phyloP scores from a whole-genome alignment of 805 yeast genomes.

The Kodamaea restingae region DNA sequence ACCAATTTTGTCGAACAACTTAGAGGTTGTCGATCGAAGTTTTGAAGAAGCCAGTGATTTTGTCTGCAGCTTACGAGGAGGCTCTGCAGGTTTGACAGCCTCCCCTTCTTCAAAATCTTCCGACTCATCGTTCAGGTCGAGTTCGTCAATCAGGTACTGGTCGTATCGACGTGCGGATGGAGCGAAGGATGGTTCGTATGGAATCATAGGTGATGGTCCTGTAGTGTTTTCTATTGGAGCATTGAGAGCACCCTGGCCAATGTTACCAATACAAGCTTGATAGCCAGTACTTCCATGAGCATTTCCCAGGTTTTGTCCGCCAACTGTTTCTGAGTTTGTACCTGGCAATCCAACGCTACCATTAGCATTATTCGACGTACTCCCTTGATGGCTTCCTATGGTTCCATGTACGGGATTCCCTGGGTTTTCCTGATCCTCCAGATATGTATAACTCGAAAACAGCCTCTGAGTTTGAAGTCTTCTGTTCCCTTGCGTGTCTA shows the following conservation, averaged over 20 bases:
- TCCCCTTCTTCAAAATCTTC: conserved; percentile 24
- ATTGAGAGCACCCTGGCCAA: too few species aligned
- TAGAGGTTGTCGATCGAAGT: conserved; percentile 65
- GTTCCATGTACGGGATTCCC: neutral
- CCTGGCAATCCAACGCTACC: too few species aligned
- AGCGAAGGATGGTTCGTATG: conserved; percentile 14
- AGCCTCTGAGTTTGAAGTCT: conserved; percentile 11
- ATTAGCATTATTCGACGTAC: neutral
- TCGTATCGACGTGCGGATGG: conserved; percentile 16
- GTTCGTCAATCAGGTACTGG: conserved; percentile 22
- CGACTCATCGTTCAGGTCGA: conserved; percentile 15
- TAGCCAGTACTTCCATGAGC: too few species aligned
- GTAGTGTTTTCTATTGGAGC: neutral
- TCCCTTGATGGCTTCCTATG: neutral
- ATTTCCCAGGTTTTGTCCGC: too few species aligned
- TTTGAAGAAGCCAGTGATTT: conserved; percentile 38
- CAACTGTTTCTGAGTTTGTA: too few species aligned
- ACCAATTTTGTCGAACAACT: conserved; percentile 68
- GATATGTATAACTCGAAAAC: conserved; percentile 13
- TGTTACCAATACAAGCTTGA: too few species aligned
- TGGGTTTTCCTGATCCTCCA: conserved; percentile 9
- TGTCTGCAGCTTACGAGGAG: conserved; percentile 23
- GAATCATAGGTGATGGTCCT: neutral
- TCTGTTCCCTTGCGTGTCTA: conserved; percentile 10
- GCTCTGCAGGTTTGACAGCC: conserved; percentile 16